A percentile compares a stretch with the other conserved stretches of the same genome.
These are phyloP conservation scores for Scytalidium lignicola DNA, from an alignment of 2,329 filamentous ascomycete genomes.

Conservation along the genomic window DNA sequence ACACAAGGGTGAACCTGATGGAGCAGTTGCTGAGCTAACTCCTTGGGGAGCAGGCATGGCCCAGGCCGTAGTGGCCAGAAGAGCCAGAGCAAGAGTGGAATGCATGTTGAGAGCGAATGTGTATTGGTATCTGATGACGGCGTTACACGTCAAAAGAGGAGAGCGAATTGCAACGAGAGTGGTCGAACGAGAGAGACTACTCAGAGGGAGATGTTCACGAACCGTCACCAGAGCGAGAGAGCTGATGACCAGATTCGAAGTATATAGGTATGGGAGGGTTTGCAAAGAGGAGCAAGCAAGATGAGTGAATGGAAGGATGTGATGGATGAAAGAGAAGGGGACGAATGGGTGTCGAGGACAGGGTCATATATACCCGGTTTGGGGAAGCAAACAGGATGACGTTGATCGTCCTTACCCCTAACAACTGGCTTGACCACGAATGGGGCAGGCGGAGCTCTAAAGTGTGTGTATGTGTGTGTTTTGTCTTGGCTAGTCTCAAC, in stretches of 20 bases:
- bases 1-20: constrained; percentile 49
- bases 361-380: neutral
- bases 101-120: constrained; percentile 26
- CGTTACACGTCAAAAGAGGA: no score
- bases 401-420: no score
- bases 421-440: no score
- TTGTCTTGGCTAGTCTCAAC: no score
- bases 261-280: no score
- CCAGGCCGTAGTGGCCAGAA: constrained; percentile 38
- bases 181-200: no score
- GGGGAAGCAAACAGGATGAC: neutral
- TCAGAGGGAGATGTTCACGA: no score
- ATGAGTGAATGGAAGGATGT: neutral
- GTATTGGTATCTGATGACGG: neutral
- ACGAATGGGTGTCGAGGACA: neutral
- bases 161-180: no score
- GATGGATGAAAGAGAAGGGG: neutral
- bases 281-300: neutral
- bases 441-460: no score
- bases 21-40: constrained; percentile 42
- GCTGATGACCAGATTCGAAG: no score
- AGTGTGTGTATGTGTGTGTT: no score
- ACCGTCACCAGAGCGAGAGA: no score
- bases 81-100: constrained; percentile 26
- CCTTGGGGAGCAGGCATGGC: constrained; percentile 33